These are phyloP conservation scores for Boletus sp. DNA, from an alignment of 1,284 basidiomycete genomes.

Conservation along the genomic window DNA sequence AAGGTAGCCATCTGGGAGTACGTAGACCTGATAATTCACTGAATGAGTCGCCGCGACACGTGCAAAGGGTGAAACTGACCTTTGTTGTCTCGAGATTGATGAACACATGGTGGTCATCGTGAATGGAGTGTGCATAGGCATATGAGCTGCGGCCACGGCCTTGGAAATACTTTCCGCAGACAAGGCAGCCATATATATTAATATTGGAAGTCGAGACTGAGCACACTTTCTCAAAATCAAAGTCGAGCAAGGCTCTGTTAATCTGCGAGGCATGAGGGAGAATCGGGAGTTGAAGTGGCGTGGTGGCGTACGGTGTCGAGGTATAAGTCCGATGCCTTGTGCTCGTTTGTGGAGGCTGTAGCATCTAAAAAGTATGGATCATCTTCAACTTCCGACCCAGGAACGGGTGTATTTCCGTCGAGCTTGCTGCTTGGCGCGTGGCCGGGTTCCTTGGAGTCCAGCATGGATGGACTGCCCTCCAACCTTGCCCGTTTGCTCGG, in stretches of 20 bases:
- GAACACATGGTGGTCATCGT: conserved; percentile 97
- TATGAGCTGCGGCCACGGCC: conserved; percentile 90
- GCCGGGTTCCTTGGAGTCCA: conserved; percentile 13
- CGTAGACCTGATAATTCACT: conserved; percentile 69
- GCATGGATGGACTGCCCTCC: conserved; percentile 18
- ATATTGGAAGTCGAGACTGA: conserved; percentile 95
- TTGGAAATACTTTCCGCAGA: conserved; percentile 99
- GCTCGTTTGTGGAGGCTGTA: conserved; percentile 39
- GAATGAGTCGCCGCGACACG: conserved; percentile 20
- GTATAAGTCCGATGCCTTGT: conserved; percentile 82
- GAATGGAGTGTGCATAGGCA: conserved; percentile 95
- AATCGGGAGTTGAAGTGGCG: conserved; percentile 13
- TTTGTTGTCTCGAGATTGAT: conserved; percentile 92
- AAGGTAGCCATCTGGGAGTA: conserved; percentile 95
- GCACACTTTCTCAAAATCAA: conserved; percentile 99
- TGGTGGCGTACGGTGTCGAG: conserved; percentile 79
- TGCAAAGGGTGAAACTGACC: conserved; percentile 41
- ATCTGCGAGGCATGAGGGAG: conserved; percentile 52
- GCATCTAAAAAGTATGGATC: conserved; percentile 45
- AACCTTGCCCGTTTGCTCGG: conserved; percentile 44
- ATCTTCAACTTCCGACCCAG: conserved; percentile 42
- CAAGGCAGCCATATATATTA: conserved; percentile 96
- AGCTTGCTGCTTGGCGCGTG: conserved; percentile 16
- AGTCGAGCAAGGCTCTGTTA: conserved; percentile 86
- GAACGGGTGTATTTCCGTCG: conserved; percentile 30